Conservation (phyloP, 169 alveolate genomes). For the Plasmodium knowlesi region DNA sequence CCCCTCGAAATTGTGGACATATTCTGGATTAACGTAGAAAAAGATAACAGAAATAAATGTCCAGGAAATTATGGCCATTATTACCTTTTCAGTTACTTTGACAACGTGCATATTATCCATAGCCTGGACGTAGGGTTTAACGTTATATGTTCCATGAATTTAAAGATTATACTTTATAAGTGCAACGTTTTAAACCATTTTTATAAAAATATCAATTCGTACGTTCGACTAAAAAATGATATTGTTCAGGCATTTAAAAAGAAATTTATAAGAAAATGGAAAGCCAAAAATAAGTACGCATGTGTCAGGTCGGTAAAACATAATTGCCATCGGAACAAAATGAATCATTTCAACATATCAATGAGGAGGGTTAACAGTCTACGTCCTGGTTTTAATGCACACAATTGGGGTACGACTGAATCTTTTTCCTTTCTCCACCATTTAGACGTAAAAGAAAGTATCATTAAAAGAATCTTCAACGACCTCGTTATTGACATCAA, state of each 20-base stretch:
- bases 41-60: slow-evolving; percentile 19
- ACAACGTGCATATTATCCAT: slow-evolving; percentile 30
- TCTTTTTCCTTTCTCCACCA: background rate
- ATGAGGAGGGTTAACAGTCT: slow-evolving; percentile 2
- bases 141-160: slow-evolving; percentile 52
- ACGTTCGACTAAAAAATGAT: background rate
- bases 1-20: slow-evolving; percentile 49
- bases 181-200: slow-evolving; percentile 59
- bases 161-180: slow-evolving; percentile 45
- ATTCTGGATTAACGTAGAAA: slow-evolving; percentile 46
- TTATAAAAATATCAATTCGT: slow-evolving; percentile 35
- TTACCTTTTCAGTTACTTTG: background rate
- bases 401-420: background rate
- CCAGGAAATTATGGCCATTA: background rate
- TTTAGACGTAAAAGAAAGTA: slow-evolving; percentile 29
- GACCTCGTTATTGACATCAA: slow-evolving; percentile 35
- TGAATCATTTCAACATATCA: slow-evolving; percentile 5
- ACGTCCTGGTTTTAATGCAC: background rate
- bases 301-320: background rate
- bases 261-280: slow-evolving; percentile 49
- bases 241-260: slow-evolving; percentile 13
- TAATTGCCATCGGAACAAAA: background rate
- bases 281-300: background rate
- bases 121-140: slow-evolving; percentile 40
- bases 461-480: slow-evolving; percentile 27